Conservation (phyloP, 148 eudicot genomes). For the Rhododendron molle region DNA sequence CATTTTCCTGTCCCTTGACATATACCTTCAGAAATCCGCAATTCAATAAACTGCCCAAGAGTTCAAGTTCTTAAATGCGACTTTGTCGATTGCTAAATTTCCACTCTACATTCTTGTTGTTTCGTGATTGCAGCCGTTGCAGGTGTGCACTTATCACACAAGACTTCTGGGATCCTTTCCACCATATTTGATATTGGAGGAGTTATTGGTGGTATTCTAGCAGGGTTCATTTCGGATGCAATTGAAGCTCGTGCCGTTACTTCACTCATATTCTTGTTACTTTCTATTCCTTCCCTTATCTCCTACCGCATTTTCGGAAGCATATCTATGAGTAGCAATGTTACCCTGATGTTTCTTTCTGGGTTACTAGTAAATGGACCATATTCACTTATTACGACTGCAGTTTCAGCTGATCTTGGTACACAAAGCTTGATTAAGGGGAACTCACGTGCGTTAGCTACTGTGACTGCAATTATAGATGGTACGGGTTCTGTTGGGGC, state of each 20-base stretch:
- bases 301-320: conserved; percentile 74
- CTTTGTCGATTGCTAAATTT: neutral
- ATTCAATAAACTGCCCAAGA: neutral
- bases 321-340: conserved; percentile 55
- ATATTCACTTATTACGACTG: conserved; percentile 84
- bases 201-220: conserved; percentile 76
- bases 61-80: neutral
- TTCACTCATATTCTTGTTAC: conserved; percentile 48
- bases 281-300: conserved; percentile 74
- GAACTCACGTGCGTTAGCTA: conserved; percentile 82
- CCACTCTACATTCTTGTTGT: conserved; percentile 8
- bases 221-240: conserved; percentile 68
- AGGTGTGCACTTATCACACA: conserved; percentile 78
- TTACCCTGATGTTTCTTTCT: conserved; percentile 60
- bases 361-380: conserved; percentile 92
- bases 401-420: conserved; percentile 92
- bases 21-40: neutral
- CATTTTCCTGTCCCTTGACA: neutral
- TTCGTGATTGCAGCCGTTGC: conserved; percentile 63
- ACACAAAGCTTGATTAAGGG: conserved; percentile 62
- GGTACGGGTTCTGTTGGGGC: conserved; percentile 96
- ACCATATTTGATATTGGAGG: conserved; percentile 89
- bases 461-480: conserved; percentile 91
- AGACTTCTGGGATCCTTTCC: conserved; percentile 83
- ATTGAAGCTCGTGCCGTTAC: conserved; percentile 83